phyloP scores from a whole-genome alignment of 306 rosid species.

The Quercus glauca region DNA sequence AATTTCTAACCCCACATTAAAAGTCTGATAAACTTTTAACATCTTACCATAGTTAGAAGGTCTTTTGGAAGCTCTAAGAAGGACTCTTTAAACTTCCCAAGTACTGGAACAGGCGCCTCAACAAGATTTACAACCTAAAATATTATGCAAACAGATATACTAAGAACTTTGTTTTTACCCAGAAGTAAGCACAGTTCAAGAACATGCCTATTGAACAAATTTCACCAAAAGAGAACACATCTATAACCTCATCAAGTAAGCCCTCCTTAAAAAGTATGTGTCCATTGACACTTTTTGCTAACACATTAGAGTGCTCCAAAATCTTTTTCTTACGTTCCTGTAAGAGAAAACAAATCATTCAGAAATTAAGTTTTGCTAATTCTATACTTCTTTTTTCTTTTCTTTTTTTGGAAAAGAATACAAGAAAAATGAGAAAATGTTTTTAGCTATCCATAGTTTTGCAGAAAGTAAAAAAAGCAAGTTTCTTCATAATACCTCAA shows the following conservation, averaged over 20 bases:
- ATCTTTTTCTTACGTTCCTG: conserved; percentile 72
- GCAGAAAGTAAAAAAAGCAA: background rate
- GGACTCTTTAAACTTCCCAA: conserved; percentile 79
- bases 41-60: conserved; percentile 82
- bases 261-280: conserved; percentile 56
- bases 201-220: conserved; percentile 15
- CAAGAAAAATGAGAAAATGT: background rate
- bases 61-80: conserved; percentile 93
- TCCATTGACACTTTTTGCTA: conserved; percentile 80
- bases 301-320: conserved; percentile 52
- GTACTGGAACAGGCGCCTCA: conserved; percentile 89
- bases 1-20: background rate
- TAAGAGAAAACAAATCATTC: conserved; percentile 9
- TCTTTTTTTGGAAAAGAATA: background rate
- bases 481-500: conserved; percentile 50
- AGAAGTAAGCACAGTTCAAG: background rate
- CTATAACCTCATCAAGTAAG: conserved; percentile 79
- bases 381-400: background rate
- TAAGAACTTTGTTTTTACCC: conserved; percentile 7
- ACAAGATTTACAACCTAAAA: conserved; percentile 88
- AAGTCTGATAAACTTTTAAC: background rate
- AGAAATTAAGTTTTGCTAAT: background rate
- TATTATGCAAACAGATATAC: conserved; percentile 2
- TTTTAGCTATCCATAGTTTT: background rate
- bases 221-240: conserved; percentile 20